phyloP scores from a whole-genome alignment of 345 rosid genomes.

The Mercurialis annua region DNA sequence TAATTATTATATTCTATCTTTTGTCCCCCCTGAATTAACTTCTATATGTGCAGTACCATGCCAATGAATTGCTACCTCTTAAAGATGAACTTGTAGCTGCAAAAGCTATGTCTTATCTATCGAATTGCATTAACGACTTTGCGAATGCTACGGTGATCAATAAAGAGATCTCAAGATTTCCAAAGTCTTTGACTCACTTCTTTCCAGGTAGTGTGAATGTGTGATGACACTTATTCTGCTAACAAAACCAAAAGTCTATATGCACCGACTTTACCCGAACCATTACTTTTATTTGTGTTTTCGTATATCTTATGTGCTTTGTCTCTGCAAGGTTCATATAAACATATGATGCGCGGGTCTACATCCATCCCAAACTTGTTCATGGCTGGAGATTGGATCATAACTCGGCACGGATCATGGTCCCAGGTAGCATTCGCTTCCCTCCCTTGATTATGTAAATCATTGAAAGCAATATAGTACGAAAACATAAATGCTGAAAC shows the following conservation, averaged over 20 bases:
- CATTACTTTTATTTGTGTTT: too few species aligned
- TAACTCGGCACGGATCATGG: conserved; percentile 64
- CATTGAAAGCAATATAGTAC: too few species aligned
- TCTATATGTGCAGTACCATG: conserved; percentile 41
- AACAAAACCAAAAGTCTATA: neutral
- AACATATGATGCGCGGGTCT: conserved; percentile 52
- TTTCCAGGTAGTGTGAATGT: conserved; percentile 44
- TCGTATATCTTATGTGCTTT: neutral
- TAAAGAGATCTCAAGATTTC: conserved; percentile 42
- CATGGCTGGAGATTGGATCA: conserved; percentile 70
- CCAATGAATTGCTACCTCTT: conserved; percentile 43
- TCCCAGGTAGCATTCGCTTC: conserved; percentile 36
- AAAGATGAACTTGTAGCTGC: conserved; percentile 39
- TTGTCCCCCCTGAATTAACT: conserved; percentile 3
- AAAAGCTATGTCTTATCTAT: conserved; percentile 39
- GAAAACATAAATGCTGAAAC: too few species aligned
- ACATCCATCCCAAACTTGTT: conserved; percentile 56
- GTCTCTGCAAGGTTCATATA: conserved; percentile 47
- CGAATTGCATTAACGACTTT: conserved; percentile 40
- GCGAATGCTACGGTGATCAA: conserved; percentile 35
- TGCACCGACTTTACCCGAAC: too few species aligned
- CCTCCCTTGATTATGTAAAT: neutral
- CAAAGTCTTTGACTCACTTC: conserved; percentile 49
- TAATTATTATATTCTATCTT: neutral
- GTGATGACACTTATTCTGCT: neutral